phyloP scores from a whole-genome alignment of 148 eudicot species.

The Heliamphora exappendiculata region DNA sequence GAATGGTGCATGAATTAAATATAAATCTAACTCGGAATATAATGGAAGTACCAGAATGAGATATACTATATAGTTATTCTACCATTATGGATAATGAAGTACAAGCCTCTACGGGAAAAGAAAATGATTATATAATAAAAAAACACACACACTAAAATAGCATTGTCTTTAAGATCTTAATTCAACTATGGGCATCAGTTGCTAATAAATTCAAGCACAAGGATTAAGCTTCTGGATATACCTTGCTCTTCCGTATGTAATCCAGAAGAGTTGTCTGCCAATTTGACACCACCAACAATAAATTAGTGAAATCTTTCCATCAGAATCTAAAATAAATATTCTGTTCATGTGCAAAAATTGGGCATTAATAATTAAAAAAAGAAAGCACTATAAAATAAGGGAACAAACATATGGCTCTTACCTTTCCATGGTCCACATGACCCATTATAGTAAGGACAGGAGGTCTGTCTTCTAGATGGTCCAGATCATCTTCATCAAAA shows the following conservation, averaged over 20 bases:
- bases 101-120: not conserved
- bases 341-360: not conserved
- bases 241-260: conserved; percentile 87
- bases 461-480: conserved; percentile 80
- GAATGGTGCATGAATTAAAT: not conserved
- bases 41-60: not conserved
- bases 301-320: conserved; percentile 24
- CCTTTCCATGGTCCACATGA: conserved; percentile 99
- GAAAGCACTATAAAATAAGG: not conserved
- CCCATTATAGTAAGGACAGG: conserved; percentile 99
- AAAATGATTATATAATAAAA: not conserved
- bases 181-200: not conserved
- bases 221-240: conserved; percentile 24
- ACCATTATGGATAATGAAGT: not conserved
- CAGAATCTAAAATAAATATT: not conserved
- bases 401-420: conserved; percentile 16
- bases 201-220: conserved; percentile 5
- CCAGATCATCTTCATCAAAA: conserved; percentile 81
- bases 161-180: not conserved
- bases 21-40: not conserved
- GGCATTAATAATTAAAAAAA: not conserved
- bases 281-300: conserved; percentile 21
- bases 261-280: conserved; percentile 96
- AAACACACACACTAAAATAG: not conserved
- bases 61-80: not conserved